A percentile compares a stretch with the other conserved stretches of the same genome.
Evolutionary conservation across 495 filamentous ascomycete species (phyloP).

Genomic region (Penicillium robsamsonii): DNA sequence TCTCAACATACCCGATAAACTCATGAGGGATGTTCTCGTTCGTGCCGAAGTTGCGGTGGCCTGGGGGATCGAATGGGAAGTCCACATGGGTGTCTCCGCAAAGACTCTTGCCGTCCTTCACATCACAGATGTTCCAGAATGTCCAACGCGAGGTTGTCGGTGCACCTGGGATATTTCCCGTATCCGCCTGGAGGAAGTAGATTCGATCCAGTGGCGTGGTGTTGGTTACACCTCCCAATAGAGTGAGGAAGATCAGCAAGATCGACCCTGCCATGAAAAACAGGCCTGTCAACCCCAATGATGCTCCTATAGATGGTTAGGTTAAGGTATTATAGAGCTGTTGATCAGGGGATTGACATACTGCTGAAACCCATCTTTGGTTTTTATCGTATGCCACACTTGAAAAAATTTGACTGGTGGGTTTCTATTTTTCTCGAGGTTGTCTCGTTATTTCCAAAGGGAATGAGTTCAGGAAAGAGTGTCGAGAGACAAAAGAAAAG

Average conservation of each 20-base stretch:
- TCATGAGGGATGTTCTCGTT: conserved; percentile 50
- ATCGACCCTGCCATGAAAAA: conserved; percentile 72
- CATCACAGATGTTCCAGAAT: conserved; percentile 73
- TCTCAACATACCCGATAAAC: conserved; percentile 51
- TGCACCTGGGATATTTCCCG: conserved; percentile 65
- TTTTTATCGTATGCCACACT: neutral
- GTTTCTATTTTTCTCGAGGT: neutral
- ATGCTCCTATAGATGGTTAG: conserved; percentile 34
- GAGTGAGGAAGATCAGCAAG: conserved; percentile 75
- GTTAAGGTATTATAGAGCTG: conserved; percentile 10
- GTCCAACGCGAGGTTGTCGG: conserved; percentile 75
- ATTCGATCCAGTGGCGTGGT: conserved; percentile 64
- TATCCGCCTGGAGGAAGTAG: conserved; percentile 79
- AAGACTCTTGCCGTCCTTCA: conserved; percentile 51
- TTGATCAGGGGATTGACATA: conserved; percentile 18
- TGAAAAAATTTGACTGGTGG: neutral
- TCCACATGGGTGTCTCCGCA: conserved; percentile 57
- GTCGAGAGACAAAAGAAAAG: conserved; percentile 1
- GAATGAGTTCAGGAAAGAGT: neutral
- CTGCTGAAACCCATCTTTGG: conserved; percentile 35
- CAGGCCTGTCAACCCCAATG: conserved; percentile 61
- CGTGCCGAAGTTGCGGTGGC: conserved; percentile 58
- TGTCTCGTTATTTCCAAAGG: neutral
- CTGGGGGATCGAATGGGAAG: conserved; percentile 63
- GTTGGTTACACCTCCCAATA: conserved; percentile 65